Conservation (phyloP, 192 early-diverging fungal genomes). For the Chytriomyces hyalinus region DNA sequence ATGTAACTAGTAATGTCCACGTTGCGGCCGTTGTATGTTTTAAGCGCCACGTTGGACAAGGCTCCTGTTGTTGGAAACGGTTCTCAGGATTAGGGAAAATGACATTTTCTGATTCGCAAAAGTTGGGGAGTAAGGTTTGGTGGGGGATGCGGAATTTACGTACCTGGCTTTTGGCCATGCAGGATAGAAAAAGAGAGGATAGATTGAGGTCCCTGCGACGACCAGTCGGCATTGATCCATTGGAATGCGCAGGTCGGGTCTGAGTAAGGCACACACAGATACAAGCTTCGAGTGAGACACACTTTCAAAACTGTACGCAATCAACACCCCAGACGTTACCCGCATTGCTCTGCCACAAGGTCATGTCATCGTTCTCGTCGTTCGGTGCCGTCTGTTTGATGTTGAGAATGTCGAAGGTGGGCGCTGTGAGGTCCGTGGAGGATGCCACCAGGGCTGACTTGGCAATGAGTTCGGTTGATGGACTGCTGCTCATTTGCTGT, state of each 20-base stretch:
- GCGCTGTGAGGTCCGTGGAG: background rate
- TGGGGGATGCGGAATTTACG: background rate
- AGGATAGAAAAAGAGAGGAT: conserved; percentile 20
- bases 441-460: conserved; percentile 4
- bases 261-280: background rate
- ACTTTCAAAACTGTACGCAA: too few species aligned
- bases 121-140: background rate
- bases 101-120: background rate
- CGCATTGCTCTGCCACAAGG: background rate
- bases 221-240: conserved; percentile 21
- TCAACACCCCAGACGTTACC: too few species aligned
- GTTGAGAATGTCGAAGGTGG: background rate
- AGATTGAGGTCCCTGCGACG: background rate
- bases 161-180: background rate
- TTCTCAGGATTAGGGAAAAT: too few species aligned
- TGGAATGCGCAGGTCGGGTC: background rate
- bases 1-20: conserved; percentile 6
- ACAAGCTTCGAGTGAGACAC: background rate
- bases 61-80: background rate
- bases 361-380: conserved; percentile 11
- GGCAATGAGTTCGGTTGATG: background rate
- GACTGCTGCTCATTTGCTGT: background rate
- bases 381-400: conserved; percentile 12
- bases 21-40: conserved; percentile 6
- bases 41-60: background rate